Evolutionary conservation across 352 stramenopile species (phyloP).

Genomic region (Blastocystis sp.): DNA sequence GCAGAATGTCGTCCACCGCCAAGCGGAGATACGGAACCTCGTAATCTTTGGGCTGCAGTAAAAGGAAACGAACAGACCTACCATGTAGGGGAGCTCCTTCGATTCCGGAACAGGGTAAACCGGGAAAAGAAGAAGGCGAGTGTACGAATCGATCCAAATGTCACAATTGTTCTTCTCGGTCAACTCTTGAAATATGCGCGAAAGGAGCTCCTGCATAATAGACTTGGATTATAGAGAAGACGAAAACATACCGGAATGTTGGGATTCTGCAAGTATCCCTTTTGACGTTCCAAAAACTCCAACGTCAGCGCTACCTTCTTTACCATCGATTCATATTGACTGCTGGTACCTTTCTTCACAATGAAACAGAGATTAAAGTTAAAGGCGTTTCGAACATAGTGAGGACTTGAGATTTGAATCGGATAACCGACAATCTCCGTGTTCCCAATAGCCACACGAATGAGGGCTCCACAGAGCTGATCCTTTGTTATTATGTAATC

Average conservation of each 20-base stretch:
- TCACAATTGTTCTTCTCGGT: slow-evolving; percentile 36
- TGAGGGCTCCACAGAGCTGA: slow-evolving; percentile 9
- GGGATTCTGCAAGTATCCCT: not conserved
- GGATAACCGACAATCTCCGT: slow-evolving; percentile 32
- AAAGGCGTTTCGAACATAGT: slow-evolving; percentile 40
- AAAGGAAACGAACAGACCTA: not conserved
- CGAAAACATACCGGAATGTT: not conserved
- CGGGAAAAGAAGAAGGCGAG: slow-evolving; percentile 41
- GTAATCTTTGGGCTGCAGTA: slow-evolving; percentile 13
- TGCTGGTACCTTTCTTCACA: not conserved
- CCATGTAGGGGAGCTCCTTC: not conserved
- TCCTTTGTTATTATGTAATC: slow-evolving; percentile 54
- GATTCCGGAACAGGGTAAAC: not conserved
- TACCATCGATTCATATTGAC: slow-evolving; percentile 29
- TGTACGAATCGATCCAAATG: slow-evolving; percentile 47
- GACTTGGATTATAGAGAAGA: not conserved
- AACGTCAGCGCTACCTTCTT: slow-evolving; percentile 44
- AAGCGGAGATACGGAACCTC: slow-evolving; percentile 13
- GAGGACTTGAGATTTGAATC: slow-evolving; percentile 46
- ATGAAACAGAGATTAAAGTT: slow-evolving; percentile 58
- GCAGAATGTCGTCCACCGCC: not conserved
- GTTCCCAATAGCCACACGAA: not conserved
- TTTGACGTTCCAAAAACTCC: slow-evolving; percentile 40
- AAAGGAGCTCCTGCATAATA: not conserved
- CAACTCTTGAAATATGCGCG: not conserved